A percentile compares a stretch with the other conserved stretches of the same genome.
phyloP scores from a whole-genome alignment of 495 filamentous ascomycete species.

The Neohortaea acidophila region DNA sequence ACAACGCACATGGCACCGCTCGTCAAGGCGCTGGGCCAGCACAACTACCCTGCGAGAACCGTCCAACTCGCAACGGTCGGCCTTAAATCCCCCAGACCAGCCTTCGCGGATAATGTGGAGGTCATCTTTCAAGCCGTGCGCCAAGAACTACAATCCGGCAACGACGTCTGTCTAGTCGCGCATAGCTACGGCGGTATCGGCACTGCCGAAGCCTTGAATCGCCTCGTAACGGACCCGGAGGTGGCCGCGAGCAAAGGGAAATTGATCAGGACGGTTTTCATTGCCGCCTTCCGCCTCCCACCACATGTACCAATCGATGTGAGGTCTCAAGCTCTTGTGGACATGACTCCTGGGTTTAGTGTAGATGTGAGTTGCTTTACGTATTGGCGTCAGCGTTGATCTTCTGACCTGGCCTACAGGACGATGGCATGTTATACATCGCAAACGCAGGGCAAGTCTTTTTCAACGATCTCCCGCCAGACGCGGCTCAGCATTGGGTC shows the following conservation, averaged over 20 bases:
- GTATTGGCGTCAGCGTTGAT: background rate
- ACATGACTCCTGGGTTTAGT: background rate
- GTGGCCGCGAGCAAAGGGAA: background rate
- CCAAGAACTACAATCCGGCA: background rate
- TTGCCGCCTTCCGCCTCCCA: background rate
- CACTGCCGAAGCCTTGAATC: background rate
- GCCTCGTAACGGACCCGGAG: background rate
- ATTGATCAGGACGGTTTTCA: background rate
- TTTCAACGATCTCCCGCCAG: background rate
- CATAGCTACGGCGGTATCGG: background rate
- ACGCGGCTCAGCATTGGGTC: background rate
- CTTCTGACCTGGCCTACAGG: background rate
- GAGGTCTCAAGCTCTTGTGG: background rate
- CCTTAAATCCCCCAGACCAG: slow-evolving; percentile 1
- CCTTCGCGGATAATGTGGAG: background rate
- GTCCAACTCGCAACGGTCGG: slow-evolving; percentile 1
- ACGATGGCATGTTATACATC: background rate
- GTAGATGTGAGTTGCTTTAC: background rate
- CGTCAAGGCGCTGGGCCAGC: background rate
- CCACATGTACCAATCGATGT: background rate
- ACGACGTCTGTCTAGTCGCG: background rate
- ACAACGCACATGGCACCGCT: background rate
- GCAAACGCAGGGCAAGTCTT: background rate
- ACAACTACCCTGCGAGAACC: background rate
- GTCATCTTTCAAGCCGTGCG: background rate